Percentiles rank a stretch among this genome's conserved stretches.
phyloP scores from a whole-genome alignment of 2,329 filamentous ascomycete species.

The Bipolaris zeicola region DNA sequence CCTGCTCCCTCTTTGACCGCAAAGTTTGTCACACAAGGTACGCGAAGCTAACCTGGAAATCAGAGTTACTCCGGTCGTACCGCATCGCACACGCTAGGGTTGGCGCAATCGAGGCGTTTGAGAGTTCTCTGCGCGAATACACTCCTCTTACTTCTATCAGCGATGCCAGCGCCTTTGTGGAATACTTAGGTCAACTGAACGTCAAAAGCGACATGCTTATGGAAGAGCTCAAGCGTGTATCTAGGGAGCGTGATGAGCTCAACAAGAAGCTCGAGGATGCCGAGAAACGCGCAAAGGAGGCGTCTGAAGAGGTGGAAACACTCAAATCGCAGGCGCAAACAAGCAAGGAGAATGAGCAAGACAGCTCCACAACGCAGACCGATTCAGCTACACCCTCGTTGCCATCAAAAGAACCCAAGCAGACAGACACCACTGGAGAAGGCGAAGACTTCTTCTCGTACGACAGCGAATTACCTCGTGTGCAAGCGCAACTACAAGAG shows the following conservation, averaged over 20 bases:
- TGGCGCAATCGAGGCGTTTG: conserved; percentile 88
- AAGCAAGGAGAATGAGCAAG: conserved; percentile 23
- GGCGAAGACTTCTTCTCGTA: conserved; percentile 88
- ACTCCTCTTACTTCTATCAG: conserved; percentile 88
- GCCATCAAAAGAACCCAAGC: conserved; percentile 34
- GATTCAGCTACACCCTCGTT: conserved; percentile 36
- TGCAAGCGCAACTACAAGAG: conserved; percentile 75
- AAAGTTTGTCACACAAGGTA: background rate
- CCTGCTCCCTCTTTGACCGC: background rate
- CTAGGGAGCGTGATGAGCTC: conserved; percentile 77
- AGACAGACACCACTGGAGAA: conserved; percentile 40
- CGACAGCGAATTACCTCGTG: conserved; percentile 80
- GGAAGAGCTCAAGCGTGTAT: conserved; percentile 88
- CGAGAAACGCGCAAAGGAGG: conserved; percentile 66
- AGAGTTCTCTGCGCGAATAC: conserved; percentile 86
- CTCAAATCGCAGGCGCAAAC: conserved; percentile 49
- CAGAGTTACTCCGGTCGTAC: conserved; percentile 89
- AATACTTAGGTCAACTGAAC: conserved; percentile 87
- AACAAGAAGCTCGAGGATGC: conserved; percentile 77
- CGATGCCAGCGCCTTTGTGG: conserved; percentile 81
- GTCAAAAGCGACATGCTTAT: conserved; percentile 90
- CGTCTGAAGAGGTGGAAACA: conserved; percentile 67
- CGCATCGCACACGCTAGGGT: conserved; percentile 87
- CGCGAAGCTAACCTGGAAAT: conserved; percentile 20
- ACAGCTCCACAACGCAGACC: conserved; percentile 35